These are phyloP conservation scores for Albifimbria verrucaria DNA, from an alignment of 2,329 filamentous ascomycete species.

Conservation along the genomic window DNA sequence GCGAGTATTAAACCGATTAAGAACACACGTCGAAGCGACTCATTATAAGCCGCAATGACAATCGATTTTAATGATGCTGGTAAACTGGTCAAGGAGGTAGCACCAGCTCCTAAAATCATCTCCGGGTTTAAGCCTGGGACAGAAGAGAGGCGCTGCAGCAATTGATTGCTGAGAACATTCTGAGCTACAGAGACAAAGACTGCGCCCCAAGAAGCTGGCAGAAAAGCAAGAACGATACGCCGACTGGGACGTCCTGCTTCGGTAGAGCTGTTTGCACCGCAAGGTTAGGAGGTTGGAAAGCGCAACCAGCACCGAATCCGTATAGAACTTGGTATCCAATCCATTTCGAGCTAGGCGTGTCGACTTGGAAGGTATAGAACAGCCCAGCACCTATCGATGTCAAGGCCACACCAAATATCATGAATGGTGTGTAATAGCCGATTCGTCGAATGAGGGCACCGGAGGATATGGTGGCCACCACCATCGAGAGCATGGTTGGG, in stretches of 20 bases:
- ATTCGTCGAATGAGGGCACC: conserved; percentile 22
- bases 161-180: conserved; percentile 46
- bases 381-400: conserved; percentile 35
- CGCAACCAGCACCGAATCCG: conserved; percentile 39
- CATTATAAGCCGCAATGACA: conserved; percentile 48
- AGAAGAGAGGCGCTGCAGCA: conserved; percentile 18
- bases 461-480: conserved; percentile 21
- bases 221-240: conserved; percentile 45
- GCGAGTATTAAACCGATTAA: conserved; percentile 50
- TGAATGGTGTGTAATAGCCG: conserved; percentile 40
- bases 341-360: conserved; percentile 17
- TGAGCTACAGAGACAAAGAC: conserved; percentile 51
- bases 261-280: conserved; percentile 42
- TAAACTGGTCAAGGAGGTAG: conserved; percentile 7
- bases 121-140: conserved; percentile 6
- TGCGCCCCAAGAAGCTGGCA: conserved; percentile 39
- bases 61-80: conserved; percentile 4
- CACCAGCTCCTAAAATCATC: conserved; percentile 7
- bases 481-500: conserved; percentile 24
- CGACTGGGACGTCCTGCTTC: conserved; percentile 40
- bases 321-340: conserved; percentile 34
- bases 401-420: conserved; percentile 30
- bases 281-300: conserved; percentile 41
- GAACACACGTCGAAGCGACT: conserved; percentile 49
- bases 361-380: conserved; percentile 32